Conservation (phyloP, 148 eudicot species). For the Heliamphora exappendiculata region DNA sequence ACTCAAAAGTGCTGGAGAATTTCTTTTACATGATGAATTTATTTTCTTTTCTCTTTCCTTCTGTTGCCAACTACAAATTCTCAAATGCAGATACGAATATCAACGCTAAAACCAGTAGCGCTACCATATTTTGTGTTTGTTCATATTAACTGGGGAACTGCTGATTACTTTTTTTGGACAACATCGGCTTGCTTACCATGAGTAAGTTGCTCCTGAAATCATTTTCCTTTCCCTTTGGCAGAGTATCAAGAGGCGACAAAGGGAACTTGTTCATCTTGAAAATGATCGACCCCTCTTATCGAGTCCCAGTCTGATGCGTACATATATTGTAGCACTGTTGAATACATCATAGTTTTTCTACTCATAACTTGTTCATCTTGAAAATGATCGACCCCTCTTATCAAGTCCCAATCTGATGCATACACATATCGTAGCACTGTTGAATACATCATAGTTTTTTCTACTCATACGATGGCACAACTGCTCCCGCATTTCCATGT, state of each 20-base stretch:
- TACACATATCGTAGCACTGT: neutral
- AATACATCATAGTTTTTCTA: neutral
- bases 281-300: conserved; percentile 35
- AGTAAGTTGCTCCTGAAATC: too few species aligned
- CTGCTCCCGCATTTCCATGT: neutral
- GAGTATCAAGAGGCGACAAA: conserved; percentile 36
- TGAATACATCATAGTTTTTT: neutral
- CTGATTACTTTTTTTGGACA: too few species aligned
- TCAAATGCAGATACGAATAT: too few species aligned
- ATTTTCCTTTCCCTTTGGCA: conserved; percentile 7
- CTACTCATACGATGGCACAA: neutral
- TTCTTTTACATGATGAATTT: too few species aligned
- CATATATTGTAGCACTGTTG: neutral
- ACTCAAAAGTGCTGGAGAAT: too few species aligned
- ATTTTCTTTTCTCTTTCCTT: too few species aligned
- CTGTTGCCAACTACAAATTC: too few species aligned
- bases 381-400: conserved; percentile 80
- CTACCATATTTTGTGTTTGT: too few species aligned
- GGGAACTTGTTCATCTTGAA: conserved; percentile 35
- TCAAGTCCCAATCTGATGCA: conserved; percentile 34
- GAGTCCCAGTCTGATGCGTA: conserved; percentile 18
- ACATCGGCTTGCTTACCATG: too few species aligned
- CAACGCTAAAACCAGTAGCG: too few species aligned
- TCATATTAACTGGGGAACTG: too few species aligned
- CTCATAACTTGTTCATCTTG: conserved; percentile 64